These are phyloP conservation scores for Botryotinia globosa DNA, from an alignment of 2,329 filamentous ascomycete genomes.

Conservation along the genomic window DNA sequence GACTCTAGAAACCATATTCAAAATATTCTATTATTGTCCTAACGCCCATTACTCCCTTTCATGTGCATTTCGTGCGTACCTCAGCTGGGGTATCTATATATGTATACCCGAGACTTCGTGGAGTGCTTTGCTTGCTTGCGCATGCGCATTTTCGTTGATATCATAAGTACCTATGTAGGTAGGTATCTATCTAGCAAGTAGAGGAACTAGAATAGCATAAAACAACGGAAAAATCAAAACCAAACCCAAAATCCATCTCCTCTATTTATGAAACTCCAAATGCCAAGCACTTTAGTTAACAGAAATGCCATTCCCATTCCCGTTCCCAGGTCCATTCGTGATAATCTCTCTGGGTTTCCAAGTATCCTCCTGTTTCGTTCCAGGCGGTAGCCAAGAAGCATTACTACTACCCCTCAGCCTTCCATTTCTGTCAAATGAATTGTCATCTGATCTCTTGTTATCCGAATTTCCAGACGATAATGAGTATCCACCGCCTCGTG, in stretches of 20 bases:
- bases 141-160: conserved; percentile 4
- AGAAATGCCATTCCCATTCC: conserved; percentile 15
- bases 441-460: conserved; percentile 43
- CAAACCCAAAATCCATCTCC: not conserved
- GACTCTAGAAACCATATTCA: conserved; percentile 1
- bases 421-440: conserved; percentile 55
- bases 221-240: not conserved
- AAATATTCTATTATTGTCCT: not conserved
- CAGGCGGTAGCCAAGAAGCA: conserved; percentile 66
- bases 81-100: not conserved
- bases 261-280: conserved; percentile 11
- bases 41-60: not conserved
- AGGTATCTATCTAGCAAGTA: not conserved
- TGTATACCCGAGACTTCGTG: not conserved
- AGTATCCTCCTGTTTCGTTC: conserved; percentile 82
- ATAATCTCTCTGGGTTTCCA: conserved; percentile 52
- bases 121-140: conserved; percentile 8
- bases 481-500: conserved; percentile 29
- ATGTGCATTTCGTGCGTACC: not conserved
- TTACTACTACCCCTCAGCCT: conserved; percentile 46
- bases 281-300: not conserved
- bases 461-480: conserved; percentile 43
- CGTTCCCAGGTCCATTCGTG: conserved; percentile 13
- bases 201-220: not conserved
- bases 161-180: not conserved